phyloP scores from a whole-genome alignment of 2,329 filamentous ascomycete genomes.

The Exophiala phaeomuriformis region DNA sequence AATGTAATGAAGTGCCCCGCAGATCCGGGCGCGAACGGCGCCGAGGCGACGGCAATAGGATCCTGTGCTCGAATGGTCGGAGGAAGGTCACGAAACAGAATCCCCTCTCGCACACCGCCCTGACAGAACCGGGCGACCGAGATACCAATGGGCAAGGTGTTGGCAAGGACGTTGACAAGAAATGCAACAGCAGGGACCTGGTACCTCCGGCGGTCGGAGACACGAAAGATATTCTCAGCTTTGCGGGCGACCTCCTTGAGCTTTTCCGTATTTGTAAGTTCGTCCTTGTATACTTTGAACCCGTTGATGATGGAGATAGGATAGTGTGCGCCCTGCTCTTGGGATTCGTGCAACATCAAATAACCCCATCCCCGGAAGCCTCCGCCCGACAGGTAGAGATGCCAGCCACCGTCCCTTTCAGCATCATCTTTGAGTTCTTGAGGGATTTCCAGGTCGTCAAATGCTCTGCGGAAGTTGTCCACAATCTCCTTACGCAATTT shows the following conservation, averaged over 20 bases:
- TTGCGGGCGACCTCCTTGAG: slow-evolving; percentile 74
- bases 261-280: slow-evolving; percentile 65
- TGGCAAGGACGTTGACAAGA: slow-evolving; percentile 66
- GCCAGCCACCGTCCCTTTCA: slow-evolving; percentile 46
- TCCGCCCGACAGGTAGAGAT: slow-evolving; percentile 79
- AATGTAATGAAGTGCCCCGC: slow-evolving; percentile 42
- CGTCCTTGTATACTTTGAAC: slow-evolving; percentile 66
- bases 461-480: slow-evolving; percentile 53
- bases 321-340: slow-evolving; percentile 64
- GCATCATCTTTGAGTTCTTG: slow-evolving; percentile 48
- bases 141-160: slow-evolving; percentile 60
- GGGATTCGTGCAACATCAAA: slow-evolving; percentile 71
- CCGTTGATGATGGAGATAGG: slow-evolving; percentile 79
- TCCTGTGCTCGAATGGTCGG: slow-evolving; percentile 53
- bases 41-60: slow-evolving; percentile 60
- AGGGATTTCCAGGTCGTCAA: slow-evolving; percentile 46
- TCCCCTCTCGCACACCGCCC: slow-evolving; percentile 78
- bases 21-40: slow-evolving; percentile 44
- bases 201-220: slow-evolving; percentile 67
- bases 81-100: slow-evolving; percentile 56
- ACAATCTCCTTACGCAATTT: slow-evolving; percentile 41
- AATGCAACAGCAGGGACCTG: slow-evolving; percentile 81
- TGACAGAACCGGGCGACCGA: slow-evolving; percentile 73
- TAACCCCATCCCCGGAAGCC: slow-evolving; percentile 88
- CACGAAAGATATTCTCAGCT: slow-evolving; percentile 61